Percentiles rank a stretch among this genome's conserved stretches.
Evolutionary conservation across 192 early-diverging fungal species (phyloP).

Genomic region (Linnemannia elongata): DNA sequence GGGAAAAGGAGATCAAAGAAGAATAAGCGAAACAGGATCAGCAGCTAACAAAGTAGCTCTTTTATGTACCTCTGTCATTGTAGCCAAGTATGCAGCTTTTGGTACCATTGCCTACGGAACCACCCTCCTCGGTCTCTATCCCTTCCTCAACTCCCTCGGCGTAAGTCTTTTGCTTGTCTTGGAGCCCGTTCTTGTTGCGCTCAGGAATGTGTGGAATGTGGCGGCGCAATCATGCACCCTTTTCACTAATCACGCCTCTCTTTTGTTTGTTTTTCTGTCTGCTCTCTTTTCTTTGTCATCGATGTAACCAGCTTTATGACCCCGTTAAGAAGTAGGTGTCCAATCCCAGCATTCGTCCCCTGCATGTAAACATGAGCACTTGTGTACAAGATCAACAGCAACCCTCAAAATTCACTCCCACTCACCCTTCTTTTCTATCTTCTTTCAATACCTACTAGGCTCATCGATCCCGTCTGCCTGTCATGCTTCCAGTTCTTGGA

Average conservation of each 20-base stretch:
- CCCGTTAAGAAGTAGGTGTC: conserved; percentile 14
- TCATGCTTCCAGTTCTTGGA: conserved; percentile 53
- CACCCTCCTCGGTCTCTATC: conserved; percentile 20
- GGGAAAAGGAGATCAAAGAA: too few species aligned
- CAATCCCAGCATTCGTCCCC: neutral
- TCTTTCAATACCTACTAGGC: neutral
- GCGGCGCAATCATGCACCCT: neutral
- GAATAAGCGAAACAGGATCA: too few species aligned
- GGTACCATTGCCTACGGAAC: conserved; percentile 48
- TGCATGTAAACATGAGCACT: conserved; percentile 3
- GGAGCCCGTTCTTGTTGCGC: neutral
- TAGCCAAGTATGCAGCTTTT: conserved; percentile 48
- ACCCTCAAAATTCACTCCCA: neutral
- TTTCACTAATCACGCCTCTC: neutral
- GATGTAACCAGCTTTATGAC: conserved; percentile 26
- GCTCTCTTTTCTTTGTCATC: neutral
- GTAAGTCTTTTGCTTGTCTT: neutral
- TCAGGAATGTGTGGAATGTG: neutral
- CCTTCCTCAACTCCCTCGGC: conserved; percentile 23
- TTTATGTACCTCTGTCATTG: neutral
- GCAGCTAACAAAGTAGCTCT: neutral
- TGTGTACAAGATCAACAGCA: neutral
- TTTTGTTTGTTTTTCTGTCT: neutral
- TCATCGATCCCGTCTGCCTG: conserved; percentile 43
- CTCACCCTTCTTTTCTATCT: neutral